These are phyloP conservation scores for Aspergillus nomiae DNA, from an alignment of 2,329 filamentous ascomycete species.

Conservation along the genomic window DNA sequence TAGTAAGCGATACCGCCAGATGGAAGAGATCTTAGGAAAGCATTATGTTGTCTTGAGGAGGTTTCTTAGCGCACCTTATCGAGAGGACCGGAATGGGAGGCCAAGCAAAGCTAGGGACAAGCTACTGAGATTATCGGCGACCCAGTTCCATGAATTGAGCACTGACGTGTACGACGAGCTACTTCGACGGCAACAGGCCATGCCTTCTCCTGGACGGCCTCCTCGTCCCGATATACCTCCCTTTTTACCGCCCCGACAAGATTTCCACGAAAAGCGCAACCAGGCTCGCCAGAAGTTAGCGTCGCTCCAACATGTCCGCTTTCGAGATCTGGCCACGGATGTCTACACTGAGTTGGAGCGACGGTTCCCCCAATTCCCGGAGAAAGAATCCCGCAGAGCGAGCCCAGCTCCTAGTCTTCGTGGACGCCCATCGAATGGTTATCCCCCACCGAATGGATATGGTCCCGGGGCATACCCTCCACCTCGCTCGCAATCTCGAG, in stretches of 20 bases:
- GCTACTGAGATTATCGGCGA: conserved; percentile 80
- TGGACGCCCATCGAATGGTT: conserved; percentile 59
- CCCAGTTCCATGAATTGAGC: conserved; percentile 96
- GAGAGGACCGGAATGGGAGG: conserved; percentile 73
- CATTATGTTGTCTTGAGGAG: conserved; percentile 80
- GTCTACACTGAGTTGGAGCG: conserved; percentile 94
- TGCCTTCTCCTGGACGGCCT: conserved; percentile 47
- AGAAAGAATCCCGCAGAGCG: conserved; percentile 65
- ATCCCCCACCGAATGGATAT: conserved; percentile 60
- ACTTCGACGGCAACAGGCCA: conserved; percentile 75
- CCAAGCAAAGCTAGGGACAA: conserved; percentile 94
- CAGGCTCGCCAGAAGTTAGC: conserved; percentile 95
- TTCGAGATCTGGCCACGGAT: conserved; percentile 90
- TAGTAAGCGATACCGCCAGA: conserved; percentile 56
- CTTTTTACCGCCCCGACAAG: conserved; percentile 79
- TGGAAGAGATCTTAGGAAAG: conserved; percentile 72
- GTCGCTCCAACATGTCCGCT: conserved; percentile 81
- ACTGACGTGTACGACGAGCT: conserved; percentile 98
- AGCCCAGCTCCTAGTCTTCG: conserved; percentile 67
- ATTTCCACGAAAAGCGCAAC: conserved; percentile 95
- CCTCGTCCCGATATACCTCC: conserved; percentile 58
- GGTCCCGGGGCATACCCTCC: conserved; percentile 36
- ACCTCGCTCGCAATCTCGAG: conserved; percentile 47
- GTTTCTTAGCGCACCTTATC: conserved; percentile 70
- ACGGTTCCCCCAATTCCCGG: conserved; percentile 79